phyloP scores from a whole-genome alignment of 78 protist genomes.

The Dictyostelium citrinum region DNA sequence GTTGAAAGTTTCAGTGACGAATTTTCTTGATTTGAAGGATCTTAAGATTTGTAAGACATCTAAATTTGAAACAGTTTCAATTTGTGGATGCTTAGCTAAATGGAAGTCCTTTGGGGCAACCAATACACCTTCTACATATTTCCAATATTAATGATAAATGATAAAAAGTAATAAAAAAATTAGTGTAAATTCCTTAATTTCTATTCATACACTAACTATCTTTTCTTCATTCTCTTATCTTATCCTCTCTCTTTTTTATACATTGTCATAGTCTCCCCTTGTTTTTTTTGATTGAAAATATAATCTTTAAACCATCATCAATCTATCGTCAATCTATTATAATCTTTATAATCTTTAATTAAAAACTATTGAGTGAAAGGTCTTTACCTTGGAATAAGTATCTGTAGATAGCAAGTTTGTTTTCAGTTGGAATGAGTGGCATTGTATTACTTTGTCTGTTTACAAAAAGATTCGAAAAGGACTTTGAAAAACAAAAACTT shows the following conservation, averaged over 20 bases:
- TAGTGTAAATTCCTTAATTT: too few relatives aligned
- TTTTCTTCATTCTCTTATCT: too few relatives aligned
- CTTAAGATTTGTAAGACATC: slow-evolving; percentile 87
- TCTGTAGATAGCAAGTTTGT: slow-evolving; percentile 83
- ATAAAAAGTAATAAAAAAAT: background rate
- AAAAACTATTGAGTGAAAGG: background rate
- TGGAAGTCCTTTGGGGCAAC: slow-evolving; percentile 80
- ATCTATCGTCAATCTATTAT: background rate
- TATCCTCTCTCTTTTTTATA: background rate
- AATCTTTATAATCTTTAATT: too few relatives aligned
- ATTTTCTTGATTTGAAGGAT: slow-evolving; percentile 89
- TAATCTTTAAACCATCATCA: background rate
- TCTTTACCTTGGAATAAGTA: slow-evolving; percentile 83
- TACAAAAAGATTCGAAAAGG: background rate
- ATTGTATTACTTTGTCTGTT: background rate
- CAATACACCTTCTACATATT: slow-evolving; percentile 92
- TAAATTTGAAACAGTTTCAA: slow-evolving; percentile 87
- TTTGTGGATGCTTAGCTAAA: slow-evolving; percentile 10
- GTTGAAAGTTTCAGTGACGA: slow-evolving; percentile 91
- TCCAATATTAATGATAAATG: background rate
- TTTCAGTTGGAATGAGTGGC: slow-evolving; percentile 81
- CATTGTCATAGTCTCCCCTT: background rate
- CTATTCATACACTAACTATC: too few relatives aligned
- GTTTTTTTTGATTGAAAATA: too few relatives aligned
- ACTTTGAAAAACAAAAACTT: background rate